Evolutionary conservation across 306 rosid genomes (phyloP), one percentile per base, ranked within the genome.

Genomic region (Rubus parviflorus): DNA sequence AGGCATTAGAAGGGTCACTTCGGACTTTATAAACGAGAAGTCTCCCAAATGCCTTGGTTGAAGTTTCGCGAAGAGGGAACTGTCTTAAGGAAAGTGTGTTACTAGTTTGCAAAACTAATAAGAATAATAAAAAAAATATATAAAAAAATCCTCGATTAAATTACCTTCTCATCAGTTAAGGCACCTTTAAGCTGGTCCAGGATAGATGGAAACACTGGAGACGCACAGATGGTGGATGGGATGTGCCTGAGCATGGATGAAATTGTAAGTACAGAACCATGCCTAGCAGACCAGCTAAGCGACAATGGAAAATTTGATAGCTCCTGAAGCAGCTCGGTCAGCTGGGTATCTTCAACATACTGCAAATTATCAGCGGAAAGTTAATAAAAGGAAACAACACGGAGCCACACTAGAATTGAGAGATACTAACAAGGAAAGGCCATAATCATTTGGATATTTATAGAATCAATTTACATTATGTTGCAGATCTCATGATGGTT

Each of bases 31-130:
- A 82, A 35, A 84, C 84, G 7, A 95, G 89, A 49, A 92, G 92
- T 88, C 93, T 89, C 76, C 97, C 98, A 65, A 95, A 84, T 51
- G 98, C 97, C 87, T 95, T 90, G 41, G 98, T 88, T 37, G 98
- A 88, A 76, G 93, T 84, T 84, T 90, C 98, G 42, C 98, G 98
- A 47, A 95, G 97, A 52, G 97, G 97, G 47, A 95, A 92, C 98
- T 95, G 89, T 75, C 63, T 46, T 6, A 73, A 58, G 77, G 57
- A 69, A 79, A 58, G 79, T 43, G 64, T 46, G 85, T 92, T 23
- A 83, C 76, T 66, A 74, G 48, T 57, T 40, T 41, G 61, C 19
- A 81, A 72, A 66, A 68, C 72, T 30, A 30, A 65, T 16, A 22
- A 77, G 9, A 40, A 4, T 20, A 41, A 64, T 38, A 41, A 19